A percentile compares a stretch with the other conserved stretches of the same genome.
phyloP scores from a whole-genome alignment of 208 protist genomes.

The Crithidia expoeki region DNA sequence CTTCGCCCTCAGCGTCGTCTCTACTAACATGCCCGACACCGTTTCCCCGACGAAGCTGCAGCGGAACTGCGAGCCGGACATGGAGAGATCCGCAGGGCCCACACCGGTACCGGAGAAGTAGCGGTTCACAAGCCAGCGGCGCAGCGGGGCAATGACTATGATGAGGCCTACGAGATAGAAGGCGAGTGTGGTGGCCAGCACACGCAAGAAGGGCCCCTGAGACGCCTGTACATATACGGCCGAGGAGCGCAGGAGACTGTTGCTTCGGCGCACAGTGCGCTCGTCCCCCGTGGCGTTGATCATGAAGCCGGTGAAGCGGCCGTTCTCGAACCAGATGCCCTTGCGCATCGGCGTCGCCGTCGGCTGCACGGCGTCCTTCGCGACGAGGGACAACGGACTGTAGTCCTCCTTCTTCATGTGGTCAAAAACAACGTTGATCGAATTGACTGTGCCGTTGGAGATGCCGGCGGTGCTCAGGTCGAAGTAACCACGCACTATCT shows the following conservation, averaged over 20 bases:
- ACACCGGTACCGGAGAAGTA: constrained; percentile 37
- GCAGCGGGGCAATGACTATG: constrained; percentile 46
- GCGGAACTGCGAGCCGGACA: constrained; percentile 48
- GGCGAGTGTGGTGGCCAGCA: constrained; percentile 30
- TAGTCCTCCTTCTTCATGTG: constrained; percentile 35
- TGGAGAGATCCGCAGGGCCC: constrained; percentile 56
- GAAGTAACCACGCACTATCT: constrained; percentile 54
- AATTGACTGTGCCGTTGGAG: constrained; percentile 73
- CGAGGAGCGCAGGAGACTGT: constrained; percentile 61
- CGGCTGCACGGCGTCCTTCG: constrained; percentile 44
- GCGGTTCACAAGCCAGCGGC: constrained; percentile 38
- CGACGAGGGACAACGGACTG: constrained; percentile 50
- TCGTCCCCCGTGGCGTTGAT: constrained; percentile 74
- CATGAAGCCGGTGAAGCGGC: constrained; percentile 59
- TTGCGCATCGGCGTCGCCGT: constrained; percentile 29
- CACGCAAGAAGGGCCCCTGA: constrained; percentile 40
- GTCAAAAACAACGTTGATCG: constrained; percentile 42
- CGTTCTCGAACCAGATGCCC: constrained; percentile 69
- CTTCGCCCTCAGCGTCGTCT: constrained; percentile 33
- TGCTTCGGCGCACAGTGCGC: constrained; percentile 81
- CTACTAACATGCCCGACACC: constrained; percentile 45
- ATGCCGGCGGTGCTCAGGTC: constrained; percentile 35
- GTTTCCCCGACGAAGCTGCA: constrained; percentile 62
- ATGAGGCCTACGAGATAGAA: constrained; percentile 31
- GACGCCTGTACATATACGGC: constrained; percentile 64